Evolutionary conservation across 305 asterid genomes (phyloP).

Genomic region (Fraxinus latifolia): DNA sequence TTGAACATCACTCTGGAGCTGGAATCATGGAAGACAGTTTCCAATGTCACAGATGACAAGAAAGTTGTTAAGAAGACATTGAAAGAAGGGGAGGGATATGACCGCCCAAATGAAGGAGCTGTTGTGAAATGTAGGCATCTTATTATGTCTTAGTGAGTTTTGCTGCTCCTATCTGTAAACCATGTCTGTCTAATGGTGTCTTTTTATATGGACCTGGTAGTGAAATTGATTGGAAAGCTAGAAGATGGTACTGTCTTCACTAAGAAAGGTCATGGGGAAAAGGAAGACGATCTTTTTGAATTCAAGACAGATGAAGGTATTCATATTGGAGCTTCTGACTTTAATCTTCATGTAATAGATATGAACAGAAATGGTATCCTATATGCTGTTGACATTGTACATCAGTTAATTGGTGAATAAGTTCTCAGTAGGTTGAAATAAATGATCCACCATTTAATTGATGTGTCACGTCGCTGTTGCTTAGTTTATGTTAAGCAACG

Average conservation of each 20-base stretch:
- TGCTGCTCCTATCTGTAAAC: not conserved
- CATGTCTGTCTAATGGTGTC: conserved; percentile 14
- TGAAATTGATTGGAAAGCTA: conserved; percentile 74
- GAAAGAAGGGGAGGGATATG: conserved; percentile 84
- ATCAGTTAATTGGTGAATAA: not conserved
- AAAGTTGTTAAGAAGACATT: conserved; percentile 72
- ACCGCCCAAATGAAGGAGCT: conserved; percentile 80
- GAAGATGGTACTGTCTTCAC: conserved; percentile 66
- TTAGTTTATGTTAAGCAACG: not conserved
- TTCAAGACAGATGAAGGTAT: conserved; percentile 83
- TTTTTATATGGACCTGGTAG: conserved; percentile 30
- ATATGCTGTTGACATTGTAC: not conserved
- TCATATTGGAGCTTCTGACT: not conserved
- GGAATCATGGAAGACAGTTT: conserved; percentile 76
- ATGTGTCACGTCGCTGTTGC: not conserved
- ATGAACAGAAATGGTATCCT: not conserved
- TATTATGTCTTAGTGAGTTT: too few species aligned
- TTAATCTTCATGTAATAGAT: not conserved
- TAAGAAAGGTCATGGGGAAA: conserved; percentile 54
- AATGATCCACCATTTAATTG: not conserved
- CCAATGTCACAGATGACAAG: conserved; percentile 75
- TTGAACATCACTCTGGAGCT: conserved; percentile 60
- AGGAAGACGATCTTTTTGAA: conserved; percentile 61
- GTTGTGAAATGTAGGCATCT: conserved; percentile 52
- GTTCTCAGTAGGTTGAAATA: not conserved